A percentile compares a stretch with the other conserved stretches of the same genome.
Conservation (phyloP, 345 rosid genomes). For the Mangifera indica region DNA sequence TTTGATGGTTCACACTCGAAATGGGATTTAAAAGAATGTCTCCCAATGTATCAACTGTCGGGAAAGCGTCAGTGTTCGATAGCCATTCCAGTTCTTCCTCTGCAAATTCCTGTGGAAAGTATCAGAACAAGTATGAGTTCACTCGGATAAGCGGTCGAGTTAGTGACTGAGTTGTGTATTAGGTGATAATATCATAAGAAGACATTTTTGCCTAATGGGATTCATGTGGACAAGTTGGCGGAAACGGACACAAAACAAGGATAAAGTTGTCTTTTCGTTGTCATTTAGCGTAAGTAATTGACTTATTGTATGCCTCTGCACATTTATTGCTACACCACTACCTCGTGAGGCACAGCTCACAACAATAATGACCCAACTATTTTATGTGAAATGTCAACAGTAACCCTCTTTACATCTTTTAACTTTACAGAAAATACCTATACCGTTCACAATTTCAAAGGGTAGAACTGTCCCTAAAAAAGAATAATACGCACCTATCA, state of each 20-base stretch:
- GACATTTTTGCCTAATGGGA: not conserved
- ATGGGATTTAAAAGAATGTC: conserved; percentile 31
- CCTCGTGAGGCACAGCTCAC: conserved; percentile 56
- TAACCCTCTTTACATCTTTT: conserved; percentile 28
- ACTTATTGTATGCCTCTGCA: conserved; percentile 22
- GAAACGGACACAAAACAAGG: not conserved
- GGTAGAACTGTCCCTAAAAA: conserved; percentile 33
- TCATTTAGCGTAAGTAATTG: no score
- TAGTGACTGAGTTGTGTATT: conserved; percentile 6
- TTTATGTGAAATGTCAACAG: conserved; percentile 7
- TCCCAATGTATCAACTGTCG: conserved; percentile 59
- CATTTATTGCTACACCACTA: conserved; percentile 38
- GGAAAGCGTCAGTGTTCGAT: conserved; percentile 71
- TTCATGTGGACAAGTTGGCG: not conserved
- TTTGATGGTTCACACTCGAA: conserved; percentile 41
- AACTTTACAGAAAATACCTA: no score
- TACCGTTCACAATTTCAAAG: conserved; percentile 6
- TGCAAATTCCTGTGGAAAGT: conserved; percentile 38
- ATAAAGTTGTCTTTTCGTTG: not conserved
- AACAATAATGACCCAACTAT: conserved; percentile 26
- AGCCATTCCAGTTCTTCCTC: conserved; percentile 93
- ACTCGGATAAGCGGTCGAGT: conserved; percentile 9
- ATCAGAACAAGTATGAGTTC: not conserved
- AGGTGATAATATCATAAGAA: no score
- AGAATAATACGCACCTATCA: conserved; percentile 16